These are phyloP conservation scores for Alternaria alternata DNA, from an alignment of 2,329 filamentous ascomycete species.

Conservation along the genomic window DNA sequence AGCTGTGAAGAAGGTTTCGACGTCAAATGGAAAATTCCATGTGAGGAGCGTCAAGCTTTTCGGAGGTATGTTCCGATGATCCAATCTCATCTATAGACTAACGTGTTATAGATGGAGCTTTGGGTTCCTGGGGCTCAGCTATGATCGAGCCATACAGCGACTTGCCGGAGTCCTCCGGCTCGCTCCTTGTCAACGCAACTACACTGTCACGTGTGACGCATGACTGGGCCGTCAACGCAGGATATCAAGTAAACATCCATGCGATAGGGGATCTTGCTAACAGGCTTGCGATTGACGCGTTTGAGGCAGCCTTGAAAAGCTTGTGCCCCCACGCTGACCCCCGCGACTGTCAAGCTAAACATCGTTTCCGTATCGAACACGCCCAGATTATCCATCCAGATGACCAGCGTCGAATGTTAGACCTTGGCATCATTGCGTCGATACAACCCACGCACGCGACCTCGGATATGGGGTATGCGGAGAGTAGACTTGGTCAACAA, in stretches of 20 bases:
- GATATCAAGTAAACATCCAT: conserved; percentile 76
- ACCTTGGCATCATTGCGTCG: conserved; percentile 70
- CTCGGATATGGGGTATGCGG: conserved; percentile 74
- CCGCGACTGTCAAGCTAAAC: conserved; percentile 61
- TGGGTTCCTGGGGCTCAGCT: conserved; percentile 76
- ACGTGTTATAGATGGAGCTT: conserved; percentile 65
- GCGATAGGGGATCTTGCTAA: conserved; percentile 76
- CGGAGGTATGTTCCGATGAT: conserved; percentile 58
- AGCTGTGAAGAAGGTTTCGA: conserved; percentile 56
- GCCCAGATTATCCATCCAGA: conserved; percentile 73
- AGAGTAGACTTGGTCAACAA: conserved; percentile 64
- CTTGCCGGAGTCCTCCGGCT: conserved; percentile 67
- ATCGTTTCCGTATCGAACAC: conserved; percentile 74
- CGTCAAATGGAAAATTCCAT: conserved; percentile 60
- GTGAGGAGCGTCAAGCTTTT: conserved; percentile 74
- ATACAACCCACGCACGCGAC: conserved; percentile 78
- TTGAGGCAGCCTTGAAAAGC: conserved; percentile 64
- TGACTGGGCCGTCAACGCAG: conserved; percentile 64
- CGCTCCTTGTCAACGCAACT: conserved; percentile 71
- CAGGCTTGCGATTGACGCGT: conserved; percentile 69
- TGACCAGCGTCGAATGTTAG: conserved; percentile 68
- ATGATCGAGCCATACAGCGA: conserved; percentile 76
- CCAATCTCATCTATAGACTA: not conserved
- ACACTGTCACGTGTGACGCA: conserved; percentile 63
- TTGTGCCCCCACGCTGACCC: conserved; percentile 57